These are phyloP conservation scores for Brasilioporus rufonigricans DNA, from an alignment of 768 basidiomycete species.

Conservation along the genomic window DNA sequence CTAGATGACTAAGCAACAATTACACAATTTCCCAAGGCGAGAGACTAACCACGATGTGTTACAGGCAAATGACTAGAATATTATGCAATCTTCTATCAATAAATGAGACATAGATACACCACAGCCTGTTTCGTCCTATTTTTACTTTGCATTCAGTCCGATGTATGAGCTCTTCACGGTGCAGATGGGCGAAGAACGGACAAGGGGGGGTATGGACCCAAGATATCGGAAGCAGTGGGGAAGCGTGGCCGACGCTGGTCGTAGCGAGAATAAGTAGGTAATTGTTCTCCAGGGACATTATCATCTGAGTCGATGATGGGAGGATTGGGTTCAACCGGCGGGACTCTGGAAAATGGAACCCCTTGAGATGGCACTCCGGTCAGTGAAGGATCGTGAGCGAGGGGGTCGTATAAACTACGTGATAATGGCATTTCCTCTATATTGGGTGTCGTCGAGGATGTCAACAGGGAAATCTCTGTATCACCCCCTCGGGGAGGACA, in stretches of 20 bases:
- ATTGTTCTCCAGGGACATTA: slow-evolving; percentile 6
- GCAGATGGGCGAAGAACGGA: slow-evolving; percentile 7
- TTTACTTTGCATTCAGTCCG: not conserved
- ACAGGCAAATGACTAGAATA: not conserved
- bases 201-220: slow-evolving; percentile 31
- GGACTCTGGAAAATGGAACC: not conserved
- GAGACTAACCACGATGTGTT: not conserved
- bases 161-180: not conserved
- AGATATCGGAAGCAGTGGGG: slow-evolving; percentile 13
- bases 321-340: not conserved
- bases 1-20: slow-evolving; percentile 17
- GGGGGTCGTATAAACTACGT: not conserved
- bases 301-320: not conserved
- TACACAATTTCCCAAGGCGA: not conserved
- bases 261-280: slow-evolving; percentile 29
- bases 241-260: slow-evolving; percentile 21
- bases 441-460: not conserved
- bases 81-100: not conserved
- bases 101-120: slow-evolving; percentile 7
- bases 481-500: not conserved
- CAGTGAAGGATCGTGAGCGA: slow-evolving; percentile 11
- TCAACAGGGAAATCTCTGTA: not conserved
- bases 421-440: not conserved
- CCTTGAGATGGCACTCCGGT: slow-evolving; percentile 18
- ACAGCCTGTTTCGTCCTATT: not conserved